Base-by-base conservation (phyloP, 106 monocot genomes). In the Narthecium ossifragum region DNA sequence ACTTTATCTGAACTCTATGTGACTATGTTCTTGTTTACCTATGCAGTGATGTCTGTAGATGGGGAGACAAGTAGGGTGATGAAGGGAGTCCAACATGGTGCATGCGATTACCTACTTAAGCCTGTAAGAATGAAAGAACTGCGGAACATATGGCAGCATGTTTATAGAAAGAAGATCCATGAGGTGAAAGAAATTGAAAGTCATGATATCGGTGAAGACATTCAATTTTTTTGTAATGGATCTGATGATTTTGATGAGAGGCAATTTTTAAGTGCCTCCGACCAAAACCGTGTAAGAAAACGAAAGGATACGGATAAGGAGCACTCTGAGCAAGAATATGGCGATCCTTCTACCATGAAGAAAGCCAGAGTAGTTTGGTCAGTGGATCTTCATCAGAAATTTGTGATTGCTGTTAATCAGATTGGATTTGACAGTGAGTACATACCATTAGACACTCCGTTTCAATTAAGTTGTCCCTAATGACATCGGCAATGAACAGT, bases 11-110 rank as follows among this genome's bases (percentile, higher is more conserved):
- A 1, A n/a, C 34, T 31, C 24, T 6, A 45, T 43, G 4, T 34
- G 20, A 47, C 46, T 34, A 9, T 38, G n/a, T 51, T 56, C 1
- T 63, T 51, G 22, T 57, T 34, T 31, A 37, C 62, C 10, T 53
- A 5, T 79, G 63, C 79, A 93, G 93, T 93, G 93, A 93, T 93
- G 93, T 93, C 93, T 30, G 88, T 93, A 15, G 93, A 93, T 70
- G 93, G 93, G 31, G 93, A 93, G 51, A 93, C 93, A 53, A 93
- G 93, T 67, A 84, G 93, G 67, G 93, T 93, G 25, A 93, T 93
- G 93, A 93, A 93, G 77, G 93, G 93, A 30, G 93, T 93, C 40
- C 93, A 93, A 31, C 93, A 93, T 67, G 93, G 93, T 71, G 93
- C 93, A 18, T 93, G 93, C 38, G 93, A 93, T 72, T 93, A 93